Base-by-base conservation (phyloP, 192 early-diverging fungal genomes). In the Coemansia sp. region DNA sequence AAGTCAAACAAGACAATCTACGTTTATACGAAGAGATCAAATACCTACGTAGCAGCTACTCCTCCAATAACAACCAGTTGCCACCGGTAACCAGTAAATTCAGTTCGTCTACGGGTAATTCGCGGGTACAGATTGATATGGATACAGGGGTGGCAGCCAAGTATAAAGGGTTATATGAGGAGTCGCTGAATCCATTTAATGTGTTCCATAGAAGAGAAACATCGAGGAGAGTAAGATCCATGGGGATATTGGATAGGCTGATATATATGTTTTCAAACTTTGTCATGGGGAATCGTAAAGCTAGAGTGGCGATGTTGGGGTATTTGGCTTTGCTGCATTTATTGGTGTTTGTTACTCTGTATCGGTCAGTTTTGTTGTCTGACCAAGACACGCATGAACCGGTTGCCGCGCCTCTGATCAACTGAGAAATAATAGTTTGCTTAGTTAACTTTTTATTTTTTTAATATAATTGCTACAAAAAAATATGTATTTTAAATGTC, bases 11-110 rank as follows among this genome's bases (percentile, higher is more conserved):
- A 42, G 96, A 97, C 68, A 96, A 96, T 56, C 61, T 96, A 48
- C 91, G 92, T 64, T 74, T 97, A 55, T 97, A 94, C 71, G 96
- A 97, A 69, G 90, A 91, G 68, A 81, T 94, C 20, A 89, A 91
- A 65, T 97, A 92, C 77, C 84, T 93, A 45, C 93, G 95, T 25
- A 25, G 22, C 69, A 88, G 85, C 50, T 94, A 91, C 70, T 71
- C 64, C 54, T 67, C 70, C 51, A 5, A 57, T 38, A 69, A 54
- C 65, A 16, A 34, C 48, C 56, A 3, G 80, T 72, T 67, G 67
- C 65, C 32, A 72, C 67, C 72, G 30, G 65, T 72, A 31, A 71
- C 83, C 42, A 79, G 67, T 60, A 73, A 73, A 56, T 73, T 73
- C 64, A 72, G 20, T 7, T 30, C 29, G 1, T 56, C 54, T 31